Conservation (phyloP, 1,284 basidiomycete species). For the Irpex sp. region DNA sequence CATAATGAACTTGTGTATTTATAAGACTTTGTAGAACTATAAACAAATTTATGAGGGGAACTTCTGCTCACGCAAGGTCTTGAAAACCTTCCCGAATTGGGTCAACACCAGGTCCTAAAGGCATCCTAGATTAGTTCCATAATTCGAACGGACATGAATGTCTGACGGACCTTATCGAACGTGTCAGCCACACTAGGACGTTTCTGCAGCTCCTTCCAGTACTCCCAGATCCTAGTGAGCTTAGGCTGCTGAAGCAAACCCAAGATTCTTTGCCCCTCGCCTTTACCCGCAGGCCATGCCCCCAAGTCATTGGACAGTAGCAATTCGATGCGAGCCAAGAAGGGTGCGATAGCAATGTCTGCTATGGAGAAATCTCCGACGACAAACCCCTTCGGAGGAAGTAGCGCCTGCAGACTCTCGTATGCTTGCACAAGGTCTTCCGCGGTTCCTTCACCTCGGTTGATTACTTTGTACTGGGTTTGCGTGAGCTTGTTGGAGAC, state of each 20-base stretch:
- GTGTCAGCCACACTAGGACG: conserved; percentile 26
- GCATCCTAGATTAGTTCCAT: not conserved
- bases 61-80: not conserved
- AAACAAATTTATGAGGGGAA: not conserved
- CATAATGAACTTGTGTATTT: too few species aligned
- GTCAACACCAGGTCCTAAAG: not conserved
- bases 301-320: conserved; percentile 29
- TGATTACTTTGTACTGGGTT: not conserved
- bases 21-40: too few species aligned
- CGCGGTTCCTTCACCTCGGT: not conserved
- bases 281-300: conserved; percentile 18
- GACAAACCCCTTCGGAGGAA: conserved; percentile 28
- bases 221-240: conserved; percentile 28
- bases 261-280: conserved; percentile 26
- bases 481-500: conserved; percentile 17
- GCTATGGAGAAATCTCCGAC: conserved; percentile 44
- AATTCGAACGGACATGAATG: not conserved
- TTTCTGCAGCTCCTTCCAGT: conserved; percentile 24
- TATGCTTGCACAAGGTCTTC: conserved; percentile 28
- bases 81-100: not conserved
- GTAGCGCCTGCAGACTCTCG: conserved; percentile 29
- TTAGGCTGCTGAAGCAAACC: conserved; percentile 20
- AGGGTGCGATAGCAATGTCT: conserved; percentile 45
- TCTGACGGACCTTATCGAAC: conserved; percentile 29
- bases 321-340: conserved; percentile 28